Base-by-base conservation (phyloP, 2,329 filamentous ascomycete species). In the Xylaria sp. region DNA sequence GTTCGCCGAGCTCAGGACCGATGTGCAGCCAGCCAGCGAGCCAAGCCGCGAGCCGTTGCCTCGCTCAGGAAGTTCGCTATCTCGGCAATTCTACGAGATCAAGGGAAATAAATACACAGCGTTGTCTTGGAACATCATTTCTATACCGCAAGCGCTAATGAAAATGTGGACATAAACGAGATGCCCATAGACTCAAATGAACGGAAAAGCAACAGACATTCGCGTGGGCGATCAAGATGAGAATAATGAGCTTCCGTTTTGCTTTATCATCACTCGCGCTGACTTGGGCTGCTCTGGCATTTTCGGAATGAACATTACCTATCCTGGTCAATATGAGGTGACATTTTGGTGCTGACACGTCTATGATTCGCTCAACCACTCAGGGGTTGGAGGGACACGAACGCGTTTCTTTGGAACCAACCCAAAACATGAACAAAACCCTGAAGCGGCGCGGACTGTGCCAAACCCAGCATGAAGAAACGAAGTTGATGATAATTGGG, bases 341-440 rank as follows among this genome's bases (percentile, higher is more conserved):
- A 62, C 40, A 54, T 69, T n/a, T 70, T 60, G 63, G 62, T 58
- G 58, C 48, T 54, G 53, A 65, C 67, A 67, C 66, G 68, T 67
- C 65, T 58, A 54, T 71, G 69, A 72, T 72, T 72, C 66, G 70
- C 66, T 48, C 54, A 51, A 48, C 15, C 15, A 5, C 44, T 51
- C 69, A 70, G 64, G 70, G 70, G 62, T 59, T 48, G 11, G 38
- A 23, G 37, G 47, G n/a, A 65, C 63, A 61, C 35, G 54, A 62
- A 58, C 71, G 71, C 70, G 71, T 71, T 68, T 71, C 70, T 69
- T 66, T 65, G 63, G 64, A 67, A 67, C 67, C 59, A 60, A 65
- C 46, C 49, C 69, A 69, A 72, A 73, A 72, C 70, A 70, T 67
- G 56, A 64, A 62, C 59, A 58, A 67, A 67, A 15, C 67, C 67